Conservation (phyloP, 1,139 yeast genomes). For the Geotrichum citri-aurantii region DNA sequence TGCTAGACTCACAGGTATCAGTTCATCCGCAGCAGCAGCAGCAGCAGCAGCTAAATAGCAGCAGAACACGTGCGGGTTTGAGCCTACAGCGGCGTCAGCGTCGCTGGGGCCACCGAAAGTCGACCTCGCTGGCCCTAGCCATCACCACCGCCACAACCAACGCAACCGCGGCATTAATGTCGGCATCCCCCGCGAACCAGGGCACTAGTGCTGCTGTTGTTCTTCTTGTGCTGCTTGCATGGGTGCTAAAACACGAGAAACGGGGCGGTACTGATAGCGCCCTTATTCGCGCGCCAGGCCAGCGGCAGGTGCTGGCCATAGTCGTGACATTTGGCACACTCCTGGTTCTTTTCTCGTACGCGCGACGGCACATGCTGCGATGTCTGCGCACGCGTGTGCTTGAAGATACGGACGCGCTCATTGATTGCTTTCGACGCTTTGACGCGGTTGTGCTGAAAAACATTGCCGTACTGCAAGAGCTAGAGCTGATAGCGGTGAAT, state of each 20-base stretch:
- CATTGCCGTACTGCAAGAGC: slow-evolving; percentile 35
- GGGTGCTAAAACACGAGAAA: slow-evolving; percentile 25
- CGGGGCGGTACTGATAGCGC: not conserved
- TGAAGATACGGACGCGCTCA: slow-evolving; percentile 30
- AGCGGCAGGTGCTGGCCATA: not conserved
- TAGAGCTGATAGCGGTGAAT: slow-evolving; percentile 29
- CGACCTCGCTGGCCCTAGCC: not conserved
- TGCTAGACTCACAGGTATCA: slow-evolving; percentile 34
- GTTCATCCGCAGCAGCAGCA: slow-evolving; percentile 13
- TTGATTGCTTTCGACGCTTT: slow-evolving; percentile 29
- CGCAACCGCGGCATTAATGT: not conserved
- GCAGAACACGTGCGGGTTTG: not conserved
- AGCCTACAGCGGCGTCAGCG: not conserved
- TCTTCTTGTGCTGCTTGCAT: slow-evolving; percentile 32
- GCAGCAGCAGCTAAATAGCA: too few species aligned
- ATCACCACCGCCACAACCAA: not conserved
- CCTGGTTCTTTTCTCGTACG: slow-evolving; percentile 33
- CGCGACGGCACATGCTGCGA: slow-evolving; percentile 35
- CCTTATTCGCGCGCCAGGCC: not conserved
- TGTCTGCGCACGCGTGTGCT: slow-evolving; percentile 33
- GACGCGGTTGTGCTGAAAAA: slow-evolving; percentile 35
- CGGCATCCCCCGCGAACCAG: slow-evolving; percentile 15
- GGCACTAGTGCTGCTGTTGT: slow-evolving; percentile 36
- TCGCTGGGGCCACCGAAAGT: not conserved
- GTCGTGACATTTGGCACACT: slow-evolving; percentile 20